phyloP scores from a whole-genome alignment of 305 asterid species.

The Fraxinus paxiana region DNA sequence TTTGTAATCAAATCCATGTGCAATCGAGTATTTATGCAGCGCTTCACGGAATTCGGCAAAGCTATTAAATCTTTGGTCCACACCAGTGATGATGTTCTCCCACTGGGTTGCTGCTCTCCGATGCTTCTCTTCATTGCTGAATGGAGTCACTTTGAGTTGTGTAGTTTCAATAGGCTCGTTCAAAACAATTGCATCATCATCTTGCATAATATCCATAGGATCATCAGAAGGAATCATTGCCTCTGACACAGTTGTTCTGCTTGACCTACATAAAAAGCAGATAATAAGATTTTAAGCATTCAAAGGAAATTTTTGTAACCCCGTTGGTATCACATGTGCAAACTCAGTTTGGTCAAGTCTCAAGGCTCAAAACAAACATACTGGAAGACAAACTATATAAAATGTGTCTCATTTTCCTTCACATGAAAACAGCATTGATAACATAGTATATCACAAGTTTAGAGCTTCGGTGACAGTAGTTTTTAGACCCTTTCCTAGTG shows the following conservation, averaged over 20 bases:
- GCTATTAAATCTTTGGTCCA: slow-evolving; percentile 89
- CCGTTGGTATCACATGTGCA: not conserved
- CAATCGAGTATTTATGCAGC: slow-evolving; percentile 88
- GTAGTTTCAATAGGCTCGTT: slow-evolving; percentile 50
- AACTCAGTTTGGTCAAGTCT: not conserved
- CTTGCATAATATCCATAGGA: slow-evolving; percentile 45
- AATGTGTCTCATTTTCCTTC: slow-evolving; percentile 1
- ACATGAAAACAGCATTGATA: not conserved
- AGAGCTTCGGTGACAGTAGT: not conserved
- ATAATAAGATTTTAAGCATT: slow-evolving; percentile 9
- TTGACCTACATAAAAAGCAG: slow-evolving; percentile 47
- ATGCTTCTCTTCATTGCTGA: slow-evolving; percentile 60
- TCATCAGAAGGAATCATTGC: slow-evolving; percentile 47
- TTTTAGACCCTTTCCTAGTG: not conserved
- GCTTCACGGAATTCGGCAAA: slow-evolving; percentile 94
- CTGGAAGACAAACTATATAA: slow-evolving; percentile 2
- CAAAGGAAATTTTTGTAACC: not conserved
- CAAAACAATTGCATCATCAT: slow-evolving; percentile 36
- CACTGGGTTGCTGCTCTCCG: slow-evolving; percentile 86
- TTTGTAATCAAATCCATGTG: slow-evolving; percentile 90
- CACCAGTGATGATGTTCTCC: slow-evolving; percentile 92
- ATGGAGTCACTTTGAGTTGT: slow-evolving; percentile 35
- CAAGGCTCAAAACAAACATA: not conserved
- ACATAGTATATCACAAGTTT: slow-evolving; percentile 2
- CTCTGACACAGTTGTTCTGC: slow-evolving; percentile 74